These are phyloP conservation scores for Lentithecium fluviatile DNA, from an alignment of 495 filamentous ascomycete genomes.

Conservation along the genomic window DNA sequence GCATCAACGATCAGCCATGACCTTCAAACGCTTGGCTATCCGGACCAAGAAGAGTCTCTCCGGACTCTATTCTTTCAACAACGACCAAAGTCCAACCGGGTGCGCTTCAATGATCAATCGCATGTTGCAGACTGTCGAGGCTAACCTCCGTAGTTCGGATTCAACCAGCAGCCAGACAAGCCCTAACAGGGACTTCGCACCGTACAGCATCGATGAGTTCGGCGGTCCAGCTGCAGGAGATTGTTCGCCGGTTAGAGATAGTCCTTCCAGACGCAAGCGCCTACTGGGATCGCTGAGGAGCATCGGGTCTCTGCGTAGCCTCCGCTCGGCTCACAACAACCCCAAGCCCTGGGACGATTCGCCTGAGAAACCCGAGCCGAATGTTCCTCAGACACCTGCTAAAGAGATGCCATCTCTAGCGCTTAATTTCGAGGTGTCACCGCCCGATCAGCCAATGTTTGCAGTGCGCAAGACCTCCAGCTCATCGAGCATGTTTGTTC, in stretches of 20 bases:
- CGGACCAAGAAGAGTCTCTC: conserved; percentile 31
- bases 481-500: conserved; percentile 3
- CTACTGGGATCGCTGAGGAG: conserved; percentile 14
- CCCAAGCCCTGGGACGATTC: not conserved
- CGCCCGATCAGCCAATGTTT: conserved; percentile 23
- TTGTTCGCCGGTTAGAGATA: conserved; percentile 5
- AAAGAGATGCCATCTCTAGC: conserved; percentile 10
- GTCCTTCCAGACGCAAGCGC: conserved; percentile 12
- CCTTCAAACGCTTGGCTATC: conserved; percentile 19
- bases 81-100: not conserved
- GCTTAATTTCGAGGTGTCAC: conserved; percentile 20
- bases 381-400: not conserved
- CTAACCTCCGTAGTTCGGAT: not conserved
- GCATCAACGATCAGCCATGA: conserved; percentile 15
- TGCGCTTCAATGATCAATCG: not conserved
- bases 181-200: not conserved
- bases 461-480: not conserved
- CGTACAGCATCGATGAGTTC: not conserved
- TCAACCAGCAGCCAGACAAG: not conserved
- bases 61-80: conserved; percentile 20
- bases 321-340: not conserved
- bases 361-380: not conserved
- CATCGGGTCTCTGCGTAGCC: conserved; percentile 6
- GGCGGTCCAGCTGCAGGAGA: not conserved
- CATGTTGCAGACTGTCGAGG: not conserved